Evolutionary conservation across 108 stramenopile genomes (phyloP), one percentile per base, ranked within the genome.

Genomic region (Skeletonema costatum): DNA sequence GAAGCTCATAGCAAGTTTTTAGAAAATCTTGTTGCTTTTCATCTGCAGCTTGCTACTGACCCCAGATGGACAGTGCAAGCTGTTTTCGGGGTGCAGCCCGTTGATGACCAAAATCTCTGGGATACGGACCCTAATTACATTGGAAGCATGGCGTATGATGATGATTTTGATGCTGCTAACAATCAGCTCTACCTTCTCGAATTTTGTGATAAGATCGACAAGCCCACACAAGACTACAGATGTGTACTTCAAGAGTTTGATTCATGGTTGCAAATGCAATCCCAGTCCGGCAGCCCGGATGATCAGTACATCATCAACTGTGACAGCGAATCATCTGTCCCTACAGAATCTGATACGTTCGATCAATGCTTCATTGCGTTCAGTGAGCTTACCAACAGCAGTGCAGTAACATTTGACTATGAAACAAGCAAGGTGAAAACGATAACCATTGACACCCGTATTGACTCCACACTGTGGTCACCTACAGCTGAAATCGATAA

Each of bases 231-330:
- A 21, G 75, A 60, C 5, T 81, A 73, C 60, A 60, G 38, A 39
- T 87, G 87, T 82, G 44, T 81, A 0, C 75, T 87, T 12, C 82
- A 82, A 31, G 17, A 31, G 14, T 87, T 87, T 62, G 82, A 78
- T 58, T 38, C 31, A 0, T 87, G 87, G 87, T 39, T 87, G 33
- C 8, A 79, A 39, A 56, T 63, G 6, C 67, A 85, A 39, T 39
- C 73, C 33, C 19, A 29, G 30, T 50, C 71, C 2, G 61, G 14
- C 4, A 32, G 50, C 42, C 64, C 64, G 0, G 35, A 14, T n/a
- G 73, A 64, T 44, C 60, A 36, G 10, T 87, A 85, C 46, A 53
- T 46, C 1, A 33, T 64, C 2, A 42, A 83, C 46, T 87, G 87
- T 42, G 73, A 69, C 31, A 74, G 78, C 2, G 84, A 84, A 13